Conservation (phyloP, 1,284 basidiomycete species). For the Volvariella surrecta region DNA sequence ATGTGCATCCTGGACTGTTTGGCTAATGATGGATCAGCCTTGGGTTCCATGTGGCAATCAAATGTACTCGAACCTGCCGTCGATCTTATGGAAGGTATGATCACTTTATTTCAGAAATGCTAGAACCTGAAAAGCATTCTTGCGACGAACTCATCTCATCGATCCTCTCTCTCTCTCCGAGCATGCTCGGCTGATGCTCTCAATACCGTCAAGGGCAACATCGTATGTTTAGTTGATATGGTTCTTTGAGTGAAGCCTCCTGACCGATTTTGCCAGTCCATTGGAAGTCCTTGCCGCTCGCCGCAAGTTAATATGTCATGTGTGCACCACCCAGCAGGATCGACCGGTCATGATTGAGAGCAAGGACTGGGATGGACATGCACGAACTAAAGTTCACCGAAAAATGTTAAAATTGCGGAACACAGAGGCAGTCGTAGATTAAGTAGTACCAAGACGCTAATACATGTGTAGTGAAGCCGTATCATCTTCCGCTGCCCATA, state of each 20-base stretch:
- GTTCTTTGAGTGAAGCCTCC: neutral
- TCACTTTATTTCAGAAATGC: neutral
- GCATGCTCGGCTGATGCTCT: constrained; percentile 43
- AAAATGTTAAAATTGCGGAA: no score
- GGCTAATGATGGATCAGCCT: no score
- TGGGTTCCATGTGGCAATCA: constrained; percentile 50
- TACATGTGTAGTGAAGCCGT: no score
- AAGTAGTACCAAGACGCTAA: no score
- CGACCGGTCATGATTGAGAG: constrained; percentile 74
- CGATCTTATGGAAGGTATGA: constrained; percentile 40
- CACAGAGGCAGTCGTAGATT: no score
- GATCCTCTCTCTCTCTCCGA: constrained; percentile 52
- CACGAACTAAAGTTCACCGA: constrained; percentile 47
- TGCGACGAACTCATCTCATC: constrained; percentile 42
- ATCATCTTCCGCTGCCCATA: constrained; percentile 18
- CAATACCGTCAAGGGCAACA: constrained; percentile 31
- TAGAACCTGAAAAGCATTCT: constrained; percentile 30
- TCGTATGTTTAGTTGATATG: constrained; percentile 31
- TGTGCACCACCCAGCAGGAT: constrained; percentile 57
- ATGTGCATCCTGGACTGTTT: constrained; percentile 8
- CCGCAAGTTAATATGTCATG: constrained; percentile 52
- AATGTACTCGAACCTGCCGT: constrained; percentile 46
- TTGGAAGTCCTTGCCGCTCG: constrained; percentile 46
- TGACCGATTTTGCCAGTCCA: constrained; percentile 49
- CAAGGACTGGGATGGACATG: constrained; percentile 58